phyloP scores from a whole-genome alignment of 148 eudicot genomes.

The Hydrangea macrophylla region DNA sequence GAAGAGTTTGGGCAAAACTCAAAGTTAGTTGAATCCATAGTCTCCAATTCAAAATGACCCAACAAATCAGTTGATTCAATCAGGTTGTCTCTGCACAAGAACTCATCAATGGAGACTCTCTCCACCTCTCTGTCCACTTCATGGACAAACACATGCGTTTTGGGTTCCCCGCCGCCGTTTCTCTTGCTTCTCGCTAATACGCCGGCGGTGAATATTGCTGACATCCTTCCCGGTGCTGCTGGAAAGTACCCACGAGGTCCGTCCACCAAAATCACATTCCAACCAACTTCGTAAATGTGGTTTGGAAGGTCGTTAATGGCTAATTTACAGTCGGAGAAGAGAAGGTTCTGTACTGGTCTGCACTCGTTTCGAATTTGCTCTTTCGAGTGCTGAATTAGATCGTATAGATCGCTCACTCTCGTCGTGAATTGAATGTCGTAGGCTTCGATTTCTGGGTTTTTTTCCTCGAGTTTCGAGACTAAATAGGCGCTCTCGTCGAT shows the following conservation, averaged over 20 bases:
- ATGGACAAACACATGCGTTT: slow-evolving; percentile 68
- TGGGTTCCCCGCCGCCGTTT: slow-evolving; percentile 7
- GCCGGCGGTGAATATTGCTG: slow-evolving; percentile 60
- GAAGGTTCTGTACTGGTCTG: slow-evolving; percentile 53
- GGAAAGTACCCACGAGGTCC: slow-evolving; percentile 58
- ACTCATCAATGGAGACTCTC: slow-evolving; percentile 54
- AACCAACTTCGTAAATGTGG: slow-evolving; percentile 45
- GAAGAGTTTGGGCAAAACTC: slow-evolving; percentile 32
- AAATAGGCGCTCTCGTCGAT: slow-evolving; percentile 51
- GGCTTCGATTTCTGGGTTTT: slow-evolving; percentile 46
- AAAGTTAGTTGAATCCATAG: slow-evolving; percentile 8
- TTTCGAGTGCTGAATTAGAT: slow-evolving; percentile 28
- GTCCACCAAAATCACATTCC: slow-evolving; percentile 68
- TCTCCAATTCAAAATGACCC: slow-evolving; percentile 54
- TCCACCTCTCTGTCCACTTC: slow-evolving; percentile 58
- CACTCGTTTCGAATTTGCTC: slow-evolving; percentile 33
- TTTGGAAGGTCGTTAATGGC: slow-evolving; percentile 70
- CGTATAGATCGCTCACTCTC: slow-evolving; percentile 25
- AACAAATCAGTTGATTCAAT: slow-evolving; percentile 39
- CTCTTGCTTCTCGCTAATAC: slow-evolving; percentile 52
- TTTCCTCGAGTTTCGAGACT: slow-evolving; percentile 30
- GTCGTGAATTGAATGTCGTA: slow-evolving; percentile 66
- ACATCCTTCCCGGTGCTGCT: slow-evolving; percentile 51
- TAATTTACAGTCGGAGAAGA: slow-evolving; percentile 61
- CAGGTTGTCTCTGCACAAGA: slow-evolving; percentile 67